Evolutionary conservation across 768 basidiomycete species (phyloP).

Genomic region (Ramaria sp.): DNA sequence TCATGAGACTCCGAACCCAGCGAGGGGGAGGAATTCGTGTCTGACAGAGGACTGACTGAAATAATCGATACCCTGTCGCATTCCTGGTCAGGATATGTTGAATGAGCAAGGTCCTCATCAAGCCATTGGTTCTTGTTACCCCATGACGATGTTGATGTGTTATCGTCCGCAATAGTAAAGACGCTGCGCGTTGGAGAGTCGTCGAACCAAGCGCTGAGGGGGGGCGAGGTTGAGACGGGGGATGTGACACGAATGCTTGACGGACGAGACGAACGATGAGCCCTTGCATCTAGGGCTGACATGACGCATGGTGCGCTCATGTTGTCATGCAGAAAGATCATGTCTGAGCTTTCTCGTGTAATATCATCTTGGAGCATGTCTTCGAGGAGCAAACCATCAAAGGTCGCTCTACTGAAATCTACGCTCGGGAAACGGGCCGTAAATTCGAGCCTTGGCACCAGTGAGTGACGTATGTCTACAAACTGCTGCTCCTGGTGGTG

Average conservation of each 20-base stretch:
- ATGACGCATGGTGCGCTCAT: neutral
- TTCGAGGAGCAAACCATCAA: neutral
- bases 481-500: neutral
- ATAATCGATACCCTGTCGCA: neutral
- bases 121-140: neutral
- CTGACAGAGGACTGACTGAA: neutral
- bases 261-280: neutral
- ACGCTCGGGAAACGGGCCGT: neutral
- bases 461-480: neutral
- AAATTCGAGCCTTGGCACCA: neutral
- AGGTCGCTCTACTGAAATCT: neutral
- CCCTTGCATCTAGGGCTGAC: neutral
- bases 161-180: neutral
- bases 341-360: neutral
- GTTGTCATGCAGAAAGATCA: neutral
- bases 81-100: neutral
- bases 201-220: constrained; percentile 2
- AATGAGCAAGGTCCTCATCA: neutral
- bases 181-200: neutral
- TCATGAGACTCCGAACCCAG: neutral
- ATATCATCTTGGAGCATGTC: neutral
- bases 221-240: neutral
- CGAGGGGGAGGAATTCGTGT: neutral
- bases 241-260: neutral
- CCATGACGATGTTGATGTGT: neutral